These are phyloP conservation scores for Escallonia herrerae DNA, from an alignment of 129 eudicot species.

Conservation along the genomic window DNA sequence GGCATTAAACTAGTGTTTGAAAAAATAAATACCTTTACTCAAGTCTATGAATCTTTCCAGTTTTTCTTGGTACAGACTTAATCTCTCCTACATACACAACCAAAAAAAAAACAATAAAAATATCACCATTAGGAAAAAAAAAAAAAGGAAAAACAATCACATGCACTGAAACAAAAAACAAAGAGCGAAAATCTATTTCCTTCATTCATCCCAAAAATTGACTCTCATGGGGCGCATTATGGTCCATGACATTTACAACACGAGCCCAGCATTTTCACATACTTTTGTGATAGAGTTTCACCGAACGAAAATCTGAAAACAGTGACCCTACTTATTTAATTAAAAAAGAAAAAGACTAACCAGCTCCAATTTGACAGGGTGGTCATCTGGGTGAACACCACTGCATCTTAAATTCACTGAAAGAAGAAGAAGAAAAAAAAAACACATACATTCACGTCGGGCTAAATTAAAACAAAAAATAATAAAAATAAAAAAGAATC, in stretches of 20 bases:
- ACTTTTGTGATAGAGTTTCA: neutral
- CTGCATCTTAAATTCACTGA: constrained; percentile 81
- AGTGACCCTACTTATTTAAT: no score
- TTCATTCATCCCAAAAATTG: no score
- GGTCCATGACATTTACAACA: neutral
- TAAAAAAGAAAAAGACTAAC: constrained; percentile 26
- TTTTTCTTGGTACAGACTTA: constrained; percentile 73
- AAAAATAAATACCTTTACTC: constrained; percentile 58
- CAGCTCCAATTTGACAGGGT: constrained; percentile 74
- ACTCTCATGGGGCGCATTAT: no score
- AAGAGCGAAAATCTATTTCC: no score
- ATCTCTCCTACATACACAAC: constrained; percentile 57
- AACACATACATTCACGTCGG: neutral
- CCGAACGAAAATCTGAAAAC: no score
- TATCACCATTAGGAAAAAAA: constrained; percentile 1
- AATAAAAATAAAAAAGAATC: neutral
- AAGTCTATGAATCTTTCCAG: constrained; percentile 51
- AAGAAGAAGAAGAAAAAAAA: constrained; percentile 14
- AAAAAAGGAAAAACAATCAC: constrained; percentile 1
- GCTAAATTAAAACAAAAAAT: neutral
- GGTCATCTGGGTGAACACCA: constrained; percentile 82
- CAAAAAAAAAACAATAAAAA: neutral
- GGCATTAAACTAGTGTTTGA: neutral
- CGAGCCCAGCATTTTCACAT: neutral
- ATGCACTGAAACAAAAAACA: neutral